Evolutionary conservation across 73 alveolate genomes (phyloP), one percentile per base, ranked within the genome.

Genomic region (Paramecium tetraurelia): DNA sequence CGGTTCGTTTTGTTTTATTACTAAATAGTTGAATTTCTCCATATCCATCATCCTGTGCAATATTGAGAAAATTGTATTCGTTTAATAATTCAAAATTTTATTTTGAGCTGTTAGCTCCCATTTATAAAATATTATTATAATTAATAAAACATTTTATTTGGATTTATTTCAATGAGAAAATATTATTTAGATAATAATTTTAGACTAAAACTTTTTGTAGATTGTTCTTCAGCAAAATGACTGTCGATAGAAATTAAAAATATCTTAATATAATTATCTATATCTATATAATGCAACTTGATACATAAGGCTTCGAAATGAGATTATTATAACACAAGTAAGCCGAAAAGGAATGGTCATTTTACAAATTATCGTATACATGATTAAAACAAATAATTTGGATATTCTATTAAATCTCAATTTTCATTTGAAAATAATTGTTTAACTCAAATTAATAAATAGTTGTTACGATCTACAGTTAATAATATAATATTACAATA

Each of bases 81-180:
- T 33, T 72, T 38, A 72, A 35, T 33, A 72, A 16, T 33, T 33
- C 59, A 12, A 36, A 36, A 38, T 43, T 40, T 33, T 72, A 38
- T 72, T 72, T 72, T 29, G 86, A 72, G 59, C 86, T 72, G 86
- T 72, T 72, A 72, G 86, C 46, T 29, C 86, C 86, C 86, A 72
- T 72, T 72, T 72, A 72, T 72, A 63, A 53, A 53, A 53, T 53
- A 53, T 53, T 18, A 53, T 53, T 53, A 53, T 53, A 53, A 53
- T 53, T 53, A 53, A 53, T 53, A 53, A 18, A 18, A 18, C 14
- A 53, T 18, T 53, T 53, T 18, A 4, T 9, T 53, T 53, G 14
- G 69, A 53, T 53, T 53, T 53, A 53, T 18, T 53, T 18, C 69
- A 53, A 40, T 40, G 16, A 7, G 48, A 48, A 48, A 12, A 48